Evolutionary conservation across 2,329 filamentous ascomycete genomes (phyloP).

Genomic region (Metarhizium rileyi): DNA sequence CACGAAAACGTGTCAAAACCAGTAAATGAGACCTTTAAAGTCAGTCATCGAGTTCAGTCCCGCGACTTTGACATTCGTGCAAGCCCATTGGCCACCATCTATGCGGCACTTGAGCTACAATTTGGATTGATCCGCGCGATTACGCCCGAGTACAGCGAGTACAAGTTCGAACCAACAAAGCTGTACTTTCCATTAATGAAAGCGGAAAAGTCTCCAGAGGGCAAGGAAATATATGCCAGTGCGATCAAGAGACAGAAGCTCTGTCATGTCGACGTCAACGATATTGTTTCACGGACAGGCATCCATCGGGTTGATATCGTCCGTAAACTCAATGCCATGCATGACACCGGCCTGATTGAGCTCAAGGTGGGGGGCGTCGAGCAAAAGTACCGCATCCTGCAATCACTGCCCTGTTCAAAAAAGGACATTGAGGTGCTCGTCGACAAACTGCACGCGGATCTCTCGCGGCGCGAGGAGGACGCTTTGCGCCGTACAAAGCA

Average conservation of each 20-base stretch:
- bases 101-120: constrained; percentile 50
- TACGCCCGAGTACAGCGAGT: constrained; percentile 47
- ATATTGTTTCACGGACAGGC: constrained; percentile 6
- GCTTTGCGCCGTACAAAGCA: constrained; percentile 40
- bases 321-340: constrained; percentile 43
- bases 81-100: constrained; percentile 41
- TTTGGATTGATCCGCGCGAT: constrained; percentile 46
- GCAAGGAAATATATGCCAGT: constrained; percentile 31
- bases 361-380: constrained; percentile 41
- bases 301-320: constrained; percentile 38
- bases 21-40: too few species aligned
- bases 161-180: constrained; percentile 34
- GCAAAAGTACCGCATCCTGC: constrained; percentile 42
- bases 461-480: too few species aligned
- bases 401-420: constrained; percentile 31
- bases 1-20: too few species aligned
- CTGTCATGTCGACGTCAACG: too few species aligned
- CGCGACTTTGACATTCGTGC: constrained; percentile 43
- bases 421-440: constrained; percentile 35
- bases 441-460: constrained; percentile 35
- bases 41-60: too few species aligned
- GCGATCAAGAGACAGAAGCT: constrained; percentile 22
- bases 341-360: constrained; percentile 38
- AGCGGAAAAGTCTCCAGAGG: constrained; percentile 30
- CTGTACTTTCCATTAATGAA: constrained; percentile 22